Conservation (phyloP, 116 monocot genomes). For the Papilionanthe hybrid region DNA sequence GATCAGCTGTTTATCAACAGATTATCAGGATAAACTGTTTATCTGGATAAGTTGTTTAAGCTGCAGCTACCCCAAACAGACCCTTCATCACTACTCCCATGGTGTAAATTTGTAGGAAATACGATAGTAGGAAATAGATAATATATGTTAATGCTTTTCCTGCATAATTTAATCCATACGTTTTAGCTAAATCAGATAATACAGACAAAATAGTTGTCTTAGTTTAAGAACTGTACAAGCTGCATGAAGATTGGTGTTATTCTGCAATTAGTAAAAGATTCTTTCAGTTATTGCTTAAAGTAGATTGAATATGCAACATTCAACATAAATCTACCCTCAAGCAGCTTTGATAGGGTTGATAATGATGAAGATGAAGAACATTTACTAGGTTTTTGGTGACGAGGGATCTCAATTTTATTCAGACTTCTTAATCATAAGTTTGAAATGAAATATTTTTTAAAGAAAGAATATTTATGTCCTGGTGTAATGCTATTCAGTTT, state of each 20-base stretch:
- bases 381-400: background rate
- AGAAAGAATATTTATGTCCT: background rate
- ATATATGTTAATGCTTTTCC: no score
- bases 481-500: background rate
- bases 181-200: background rate
- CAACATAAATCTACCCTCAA: background rate
- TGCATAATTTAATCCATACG: no score
- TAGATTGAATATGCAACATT: background rate
- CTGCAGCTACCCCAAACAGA: no score
- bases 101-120: no score
- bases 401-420: background rate
- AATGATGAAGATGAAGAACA: background rate
- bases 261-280: background rate
- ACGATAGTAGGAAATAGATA: no score
- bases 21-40: no score
- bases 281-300: background rate
- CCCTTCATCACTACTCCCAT: no score
- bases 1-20: no score
- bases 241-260: background rate
- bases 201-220: background rate
- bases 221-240: background rate
- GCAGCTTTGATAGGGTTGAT: background rate
- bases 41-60: no score
- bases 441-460: conserved; percentile 2
- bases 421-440: background rate